Evolutionary conservation across 2,329 filamentous ascomycete genomes (phyloP).

Genomic region (Blumeriella jaapii): DNA sequence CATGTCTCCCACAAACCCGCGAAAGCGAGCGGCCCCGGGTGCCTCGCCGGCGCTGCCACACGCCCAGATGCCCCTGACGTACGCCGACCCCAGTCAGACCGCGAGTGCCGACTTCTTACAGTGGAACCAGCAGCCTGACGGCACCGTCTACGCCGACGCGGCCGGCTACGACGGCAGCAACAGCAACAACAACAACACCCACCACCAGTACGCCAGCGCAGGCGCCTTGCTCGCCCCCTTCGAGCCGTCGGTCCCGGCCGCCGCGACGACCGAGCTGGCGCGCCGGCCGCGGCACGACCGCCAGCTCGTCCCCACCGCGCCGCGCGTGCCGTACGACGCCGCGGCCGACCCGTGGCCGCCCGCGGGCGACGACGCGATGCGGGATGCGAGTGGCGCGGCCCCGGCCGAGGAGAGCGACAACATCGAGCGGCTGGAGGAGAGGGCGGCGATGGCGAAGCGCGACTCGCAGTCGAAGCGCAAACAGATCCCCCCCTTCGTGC

Average conservation of each 20-base stretch:
- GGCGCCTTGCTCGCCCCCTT: constrained; percentile 18
- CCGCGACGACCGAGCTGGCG: constrained; percentile 26
- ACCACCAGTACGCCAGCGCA: constrained; percentile 15
- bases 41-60: constrained; percentile 49
- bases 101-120: constrained; percentile 42
- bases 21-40: constrained; percentile 68
- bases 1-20: constrained; percentile 35
- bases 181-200: no score
- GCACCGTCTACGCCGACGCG: constrained; percentile 27
- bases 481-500: constrained; percentile 93
- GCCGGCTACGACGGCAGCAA: constrained; percentile 22
- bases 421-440: constrained; percentile 67
- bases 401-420: constrained; percentile 49
- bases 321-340: constrained; percentile 20
- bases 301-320: constrained; percentile 23
- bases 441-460: constrained; percentile 69
- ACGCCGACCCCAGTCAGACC: constrained; percentile 32
- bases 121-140: constrained; percentile 35
- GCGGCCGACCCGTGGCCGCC: constrained; percentile 29
- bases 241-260: constrained; percentile 18
- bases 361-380: constrained; percentile 29
- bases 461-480: constrained; percentile 86
- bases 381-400: constrained; percentile 29
- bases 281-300: constrained; percentile 25
- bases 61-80: constrained; percentile 39